Conservation (phyloP, 1,139 yeast genomes). For the Geotrichum fermentans region DNA sequence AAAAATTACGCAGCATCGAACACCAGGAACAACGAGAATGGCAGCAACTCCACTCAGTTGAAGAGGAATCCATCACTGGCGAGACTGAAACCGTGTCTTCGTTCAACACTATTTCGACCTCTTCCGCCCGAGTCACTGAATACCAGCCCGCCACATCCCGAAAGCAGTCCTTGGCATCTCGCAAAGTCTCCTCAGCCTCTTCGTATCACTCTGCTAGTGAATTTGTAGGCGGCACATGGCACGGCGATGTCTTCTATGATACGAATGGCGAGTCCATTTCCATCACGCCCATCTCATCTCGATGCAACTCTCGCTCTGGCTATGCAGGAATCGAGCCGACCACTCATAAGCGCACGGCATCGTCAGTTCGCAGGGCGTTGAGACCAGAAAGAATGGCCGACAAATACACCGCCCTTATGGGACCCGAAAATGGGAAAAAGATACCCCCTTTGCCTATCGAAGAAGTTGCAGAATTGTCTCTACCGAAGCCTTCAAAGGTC, state of each 20-base stretch:
- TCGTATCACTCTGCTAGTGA: not conserved
- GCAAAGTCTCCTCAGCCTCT: not conserved
- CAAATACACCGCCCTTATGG: slow-evolving; percentile 22
- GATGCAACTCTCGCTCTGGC: not conserved
- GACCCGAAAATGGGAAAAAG: not conserved
- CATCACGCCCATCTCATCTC: slow-evolving; percentile 11
- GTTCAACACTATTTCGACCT: not conserved
- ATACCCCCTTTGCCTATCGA: not conserved
- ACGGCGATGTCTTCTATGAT: slow-evolving; percentile 2
- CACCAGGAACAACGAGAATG: slow-evolving; percentile 10
- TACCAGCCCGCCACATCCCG: not conserved
- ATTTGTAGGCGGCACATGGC: not conserved
- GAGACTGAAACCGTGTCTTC: slow-evolving; percentile 16
- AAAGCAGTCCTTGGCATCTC: not conserved
- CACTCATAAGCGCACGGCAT: slow-evolving; percentile 10
- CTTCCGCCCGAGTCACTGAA: not conserved
- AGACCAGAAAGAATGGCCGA: slow-evolving; percentile 20
- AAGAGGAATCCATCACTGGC: slow-evolving; percentile 10
- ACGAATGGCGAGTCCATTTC: slow-evolving; percentile 9
- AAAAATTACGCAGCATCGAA: slow-evolving; percentile 31
- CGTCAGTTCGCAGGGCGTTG: slow-evolving; percentile 21
- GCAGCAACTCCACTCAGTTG: slow-evolving; percentile 7
- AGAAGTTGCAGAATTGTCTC: not conserved
- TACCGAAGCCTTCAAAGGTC: slow-evolving; percentile 4
- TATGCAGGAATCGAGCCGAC: not conserved